A percentile compares a stretch with the other conserved stretches of the same genome.
Conservation (phyloP, 192 early-diverging fungal species). For the Coemansia sp. region DNA sequence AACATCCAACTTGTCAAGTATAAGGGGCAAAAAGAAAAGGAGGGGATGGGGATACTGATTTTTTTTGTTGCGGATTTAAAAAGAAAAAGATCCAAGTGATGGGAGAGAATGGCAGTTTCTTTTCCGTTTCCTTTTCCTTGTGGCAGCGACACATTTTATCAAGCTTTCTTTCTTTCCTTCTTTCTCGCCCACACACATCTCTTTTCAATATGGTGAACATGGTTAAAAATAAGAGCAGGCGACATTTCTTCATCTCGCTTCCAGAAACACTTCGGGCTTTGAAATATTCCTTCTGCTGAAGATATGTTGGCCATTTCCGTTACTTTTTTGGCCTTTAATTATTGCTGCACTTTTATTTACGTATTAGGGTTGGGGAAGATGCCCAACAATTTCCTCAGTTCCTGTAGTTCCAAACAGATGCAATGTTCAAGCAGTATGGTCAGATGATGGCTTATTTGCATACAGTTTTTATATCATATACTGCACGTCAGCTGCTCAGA, state of each 20-base stretch:
- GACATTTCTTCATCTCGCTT: too few species aligned
- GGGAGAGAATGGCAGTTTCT: too few species aligned
- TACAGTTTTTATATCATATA: too few species aligned
- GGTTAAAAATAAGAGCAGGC: too few species aligned
- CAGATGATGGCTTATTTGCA: not conserved
- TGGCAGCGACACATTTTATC: not conserved
- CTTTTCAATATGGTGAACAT: too few species aligned
- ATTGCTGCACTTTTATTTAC: not conserved
- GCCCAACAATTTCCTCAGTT: not conserved
- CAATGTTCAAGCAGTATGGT: not conserved
- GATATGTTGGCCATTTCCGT: not conserved
- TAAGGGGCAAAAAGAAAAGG: too few species aligned
- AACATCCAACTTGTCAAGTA: too few species aligned
- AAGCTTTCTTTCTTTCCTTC: not conserved
- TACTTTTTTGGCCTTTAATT: not conserved
- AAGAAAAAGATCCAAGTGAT: too few species aligned
- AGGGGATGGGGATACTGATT: not conserved
- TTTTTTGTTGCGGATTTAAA: not conserved
- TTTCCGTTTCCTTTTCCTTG: not conserved
- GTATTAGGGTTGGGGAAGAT: not conserved
- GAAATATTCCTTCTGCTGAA: not conserved
- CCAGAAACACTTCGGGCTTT: too few species aligned
- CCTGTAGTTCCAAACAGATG: too few species aligned
- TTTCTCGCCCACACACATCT: too few species aligned
- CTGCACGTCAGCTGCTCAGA: not conserved